These are phyloP conservation scores for Penicillium canariense DNA, from an alignment of 495 filamentous ascomycete genomes.

Conservation along the genomic window DNA sequence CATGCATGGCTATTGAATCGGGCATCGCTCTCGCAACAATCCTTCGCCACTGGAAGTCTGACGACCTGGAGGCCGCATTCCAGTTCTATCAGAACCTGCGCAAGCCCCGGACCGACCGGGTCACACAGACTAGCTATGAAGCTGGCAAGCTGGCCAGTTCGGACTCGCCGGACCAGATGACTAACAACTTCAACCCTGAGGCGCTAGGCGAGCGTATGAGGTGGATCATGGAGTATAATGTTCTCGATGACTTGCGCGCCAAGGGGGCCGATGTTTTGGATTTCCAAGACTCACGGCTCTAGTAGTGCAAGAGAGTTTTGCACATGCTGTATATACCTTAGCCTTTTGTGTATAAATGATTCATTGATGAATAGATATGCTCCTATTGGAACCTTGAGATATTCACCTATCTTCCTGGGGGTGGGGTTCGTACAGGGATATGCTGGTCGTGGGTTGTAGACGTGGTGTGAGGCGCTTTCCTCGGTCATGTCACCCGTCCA, in stretches of 20 bases:
- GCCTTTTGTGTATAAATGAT: constrained; percentile 9
- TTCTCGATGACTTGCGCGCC: constrained; percentile 27
- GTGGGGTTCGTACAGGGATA: too few relatives aligned
- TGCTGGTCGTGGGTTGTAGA: too few relatives aligned
- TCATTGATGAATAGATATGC: not conserved
- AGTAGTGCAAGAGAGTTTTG: not conserved
- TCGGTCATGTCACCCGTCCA: not conserved
- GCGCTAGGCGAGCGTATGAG: constrained; percentile 29
- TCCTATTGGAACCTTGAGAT: not conserved
- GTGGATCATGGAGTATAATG: constrained; percentile 37
- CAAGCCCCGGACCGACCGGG: constrained; percentile 31
- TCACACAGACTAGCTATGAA: constrained; percentile 31
- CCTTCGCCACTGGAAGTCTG: constrained; percentile 28
- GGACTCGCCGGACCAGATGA: constrained; percentile 23
- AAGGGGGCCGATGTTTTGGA: constrained; percentile 23
- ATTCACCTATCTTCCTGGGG: not conserved
- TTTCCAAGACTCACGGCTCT: constrained; percentile 20
- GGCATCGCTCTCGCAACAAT: constrained; percentile 30
- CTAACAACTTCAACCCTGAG: constrained; percentile 22
- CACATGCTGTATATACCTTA: constrained; percentile 1
- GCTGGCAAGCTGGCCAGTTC: constrained; percentile 33
- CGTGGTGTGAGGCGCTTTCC: not conserved
- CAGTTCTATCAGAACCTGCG: constrained; percentile 30
- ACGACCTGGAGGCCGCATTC: constrained; percentile 25
- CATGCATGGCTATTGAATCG: constrained; percentile 35